These are phyloP conservation scores for Thymus mandschuricus DNA, from an alignment of 257 asterid genomes.

Conservation along the genomic window DNA sequence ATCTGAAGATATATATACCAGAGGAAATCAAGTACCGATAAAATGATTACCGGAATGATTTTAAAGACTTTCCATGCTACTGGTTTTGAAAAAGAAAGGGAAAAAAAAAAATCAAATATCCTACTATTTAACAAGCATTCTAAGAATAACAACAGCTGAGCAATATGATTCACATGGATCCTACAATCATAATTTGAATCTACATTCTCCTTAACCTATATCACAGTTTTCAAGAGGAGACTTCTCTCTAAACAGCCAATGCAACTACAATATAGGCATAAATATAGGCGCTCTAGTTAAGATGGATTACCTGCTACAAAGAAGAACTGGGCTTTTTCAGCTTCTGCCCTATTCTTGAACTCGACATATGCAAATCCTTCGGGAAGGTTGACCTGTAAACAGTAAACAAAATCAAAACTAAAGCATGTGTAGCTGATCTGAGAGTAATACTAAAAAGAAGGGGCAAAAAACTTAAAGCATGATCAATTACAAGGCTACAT, in stretches of 20 bases:
- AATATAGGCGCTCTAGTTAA: constrained; percentile 16
- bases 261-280: not conserved
- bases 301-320: constrained; percentile 67
- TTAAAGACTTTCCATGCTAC: too few species aligned
- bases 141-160: too few species aligned
- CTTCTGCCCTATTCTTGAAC: constrained; percentile 88
- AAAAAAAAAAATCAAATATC: too few species aligned
- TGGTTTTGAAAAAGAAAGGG: too few species aligned
- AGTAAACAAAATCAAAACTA: not conserved
- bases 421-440: not conserved
- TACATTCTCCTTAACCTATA: not conserved
- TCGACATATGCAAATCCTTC: constrained; percentile 93
- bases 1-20: constrained; percentile 45
- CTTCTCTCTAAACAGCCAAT: constrained; percentile 10
- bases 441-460: not conserved
- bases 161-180: too few species aligned
- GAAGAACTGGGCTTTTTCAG: constrained; percentile 70
- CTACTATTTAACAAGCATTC: too few species aligned
- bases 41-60: too few species aligned
- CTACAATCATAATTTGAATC: too few species aligned
- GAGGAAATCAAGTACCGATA: too few species aligned
- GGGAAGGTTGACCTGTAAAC: constrained; percentile 82
- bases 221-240: constrained; percentile 20
- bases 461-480: too few species aligned
- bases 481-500: too few species aligned